phyloP scores from a whole-genome alignment of 192 early-diverging fungal genomes.

The Chytriomyces sp. region DNA sequence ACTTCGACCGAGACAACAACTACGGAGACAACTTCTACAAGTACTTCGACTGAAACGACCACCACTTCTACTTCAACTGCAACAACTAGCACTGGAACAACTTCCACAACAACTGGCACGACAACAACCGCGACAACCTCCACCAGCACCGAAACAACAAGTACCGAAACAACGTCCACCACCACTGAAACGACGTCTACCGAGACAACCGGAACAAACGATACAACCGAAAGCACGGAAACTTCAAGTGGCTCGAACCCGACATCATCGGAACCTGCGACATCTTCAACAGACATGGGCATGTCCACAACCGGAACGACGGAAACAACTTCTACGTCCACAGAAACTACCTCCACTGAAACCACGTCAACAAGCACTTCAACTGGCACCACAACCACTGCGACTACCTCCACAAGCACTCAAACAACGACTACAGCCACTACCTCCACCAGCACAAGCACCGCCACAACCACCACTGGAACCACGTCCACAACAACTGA shows the following conservation, averaged over 20 bases:
- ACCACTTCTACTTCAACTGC: slow-evolving; percentile 5
- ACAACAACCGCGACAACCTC: slow-evolving; percentile 2
- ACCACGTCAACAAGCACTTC: background rate
- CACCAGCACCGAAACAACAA: slow-evolving; percentile 43
- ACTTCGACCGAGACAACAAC: background rate
- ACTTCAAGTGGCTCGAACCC: background rate
- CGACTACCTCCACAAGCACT: background rate
- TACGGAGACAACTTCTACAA: background rate
- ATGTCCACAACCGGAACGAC: background rate
- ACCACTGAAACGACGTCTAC: background rate
- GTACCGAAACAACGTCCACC: background rate
- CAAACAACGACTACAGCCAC: background rate
- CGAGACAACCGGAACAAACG: background rate
- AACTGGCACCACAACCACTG: background rate
- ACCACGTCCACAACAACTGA: background rate
- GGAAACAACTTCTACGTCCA: background rate
- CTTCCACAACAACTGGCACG: slow-evolving; percentile 32
- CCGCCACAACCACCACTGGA: background rate
- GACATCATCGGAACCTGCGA: background rate
- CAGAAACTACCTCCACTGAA: background rate
- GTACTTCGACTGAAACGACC: background rate
- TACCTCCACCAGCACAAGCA: background rate
- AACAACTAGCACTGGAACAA: slow-evolving; percentile 16
- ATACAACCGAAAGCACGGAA: background rate
- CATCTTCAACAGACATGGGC: background rate